Percentiles rank a stretch among this genome's conserved stretches.
phyloP scores from a whole-genome alignment of 805 yeast genomes.

The Pichia heedii region DNA sequence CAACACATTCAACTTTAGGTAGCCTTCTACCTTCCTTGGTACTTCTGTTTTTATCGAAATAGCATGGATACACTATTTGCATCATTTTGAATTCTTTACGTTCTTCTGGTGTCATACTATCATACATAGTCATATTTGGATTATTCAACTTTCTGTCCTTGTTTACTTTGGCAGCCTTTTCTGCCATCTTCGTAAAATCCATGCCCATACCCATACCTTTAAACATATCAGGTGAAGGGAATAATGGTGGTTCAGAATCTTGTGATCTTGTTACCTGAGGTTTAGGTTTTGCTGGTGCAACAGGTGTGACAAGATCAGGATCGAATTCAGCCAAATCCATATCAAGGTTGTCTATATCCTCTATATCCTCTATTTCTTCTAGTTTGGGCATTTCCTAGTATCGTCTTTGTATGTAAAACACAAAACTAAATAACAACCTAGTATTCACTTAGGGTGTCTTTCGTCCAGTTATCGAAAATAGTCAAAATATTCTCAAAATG shows the following conservation, averaged over 20 bases:
- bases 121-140: slow-evolving; percentile 8
- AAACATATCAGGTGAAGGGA: slow-evolving; percentile 16
- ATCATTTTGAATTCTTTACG: slow-evolving; percentile 55
- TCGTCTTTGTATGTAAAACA: neutral
- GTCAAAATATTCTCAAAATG: neutral
- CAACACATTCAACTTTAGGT: slow-evolving; percentile 55
- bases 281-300: slow-evolving; percentile 56
- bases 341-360: slow-evolving; percentile 84
- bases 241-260: slow-evolving; percentile 26
- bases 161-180: neutral
- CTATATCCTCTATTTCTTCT: slow-evolving; percentile 70
- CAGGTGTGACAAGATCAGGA: slow-evolving; percentile 55
- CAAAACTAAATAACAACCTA: neutral
- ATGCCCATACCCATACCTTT: slow-evolving; percentile 16
- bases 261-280: slow-evolving; percentile 57
- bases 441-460: too few relatives aligned
- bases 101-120: slow-evolving; percentile 36
- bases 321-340: slow-evolving; percentile 92
- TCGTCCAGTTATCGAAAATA: too few relatives aligned
- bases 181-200: neutral
- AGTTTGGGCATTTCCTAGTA: slow-evolving; percentile 45
- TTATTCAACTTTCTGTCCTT: neutral
- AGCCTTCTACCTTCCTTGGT: slow-evolving; percentile 82
- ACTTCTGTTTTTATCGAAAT: slow-evolving; percentile 73
- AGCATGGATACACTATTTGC: slow-evolving; percentile 82